phyloP scores from a whole-genome alignment of 2,329 filamentous ascomycete species.

The Coniochaeta sp. region DNA sequence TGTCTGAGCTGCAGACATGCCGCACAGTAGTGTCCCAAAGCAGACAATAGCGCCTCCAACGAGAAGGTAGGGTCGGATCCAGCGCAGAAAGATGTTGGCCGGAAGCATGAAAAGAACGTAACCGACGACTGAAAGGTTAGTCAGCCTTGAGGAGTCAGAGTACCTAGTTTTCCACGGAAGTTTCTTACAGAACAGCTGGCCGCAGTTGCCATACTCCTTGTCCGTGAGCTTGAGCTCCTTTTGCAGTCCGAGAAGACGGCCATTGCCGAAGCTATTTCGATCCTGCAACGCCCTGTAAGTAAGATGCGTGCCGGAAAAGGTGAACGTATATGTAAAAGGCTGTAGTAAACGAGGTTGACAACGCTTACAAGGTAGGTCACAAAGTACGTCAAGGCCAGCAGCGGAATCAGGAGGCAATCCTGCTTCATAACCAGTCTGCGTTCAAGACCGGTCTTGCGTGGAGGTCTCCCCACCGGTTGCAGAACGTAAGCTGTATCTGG shows the following conservation, averaged over 20 bases:
- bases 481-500: background rate
- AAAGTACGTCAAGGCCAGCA: conserved; percentile 1
- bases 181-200: background rate
- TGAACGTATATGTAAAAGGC: too few relatives aligned
- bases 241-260: background rate
- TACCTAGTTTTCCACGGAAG: background rate
- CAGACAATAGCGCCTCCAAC: background rate
- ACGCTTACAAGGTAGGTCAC: background rate
- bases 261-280: conserved; percentile 1
- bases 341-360: background rate
- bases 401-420: background rate
- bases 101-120: conserved; percentile 2
- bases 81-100: conserved; percentile 2
- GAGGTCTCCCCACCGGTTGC: background rate
- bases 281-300: background rate
- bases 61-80: background rate
- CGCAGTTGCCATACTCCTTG: background rate
- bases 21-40: background rate
- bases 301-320: background rate
- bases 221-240: background rate
- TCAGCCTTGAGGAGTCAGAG: too few relatives aligned
- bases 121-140: conserved; percentile 1
- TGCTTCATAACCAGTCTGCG: conserved; percentile 1
- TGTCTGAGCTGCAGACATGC: conserved; percentile 1
- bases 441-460: background rate